Conservation (phyloP, 352 stramenopile species). For the Elongisporangium senticosum region DNA sequence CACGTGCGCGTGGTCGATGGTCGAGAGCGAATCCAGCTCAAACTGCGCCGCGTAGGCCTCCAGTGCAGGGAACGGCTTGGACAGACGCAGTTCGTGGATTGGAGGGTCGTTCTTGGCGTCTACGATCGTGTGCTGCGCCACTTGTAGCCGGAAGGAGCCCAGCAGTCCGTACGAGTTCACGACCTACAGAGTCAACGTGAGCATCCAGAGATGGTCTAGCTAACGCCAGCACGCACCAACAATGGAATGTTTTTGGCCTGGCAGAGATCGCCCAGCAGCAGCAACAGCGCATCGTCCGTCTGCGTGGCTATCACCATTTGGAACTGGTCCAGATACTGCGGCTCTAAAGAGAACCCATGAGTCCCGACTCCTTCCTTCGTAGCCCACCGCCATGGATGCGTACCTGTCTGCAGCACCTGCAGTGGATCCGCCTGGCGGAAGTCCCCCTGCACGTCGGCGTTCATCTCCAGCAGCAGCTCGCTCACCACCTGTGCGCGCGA, state of each 20-base stretch:
- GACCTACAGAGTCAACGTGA: slow-evolving; percentile 12
- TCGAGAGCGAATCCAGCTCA: slow-evolving; percentile 64
- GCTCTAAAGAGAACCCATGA: slow-evolving; percentile 21
- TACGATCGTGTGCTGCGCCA: slow-evolving; percentile 75
- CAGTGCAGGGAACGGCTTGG: slow-evolving; percentile 66
- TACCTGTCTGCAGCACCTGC: slow-evolving; percentile 41
- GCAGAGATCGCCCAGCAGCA: slow-evolving; percentile 68
- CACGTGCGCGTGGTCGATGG: slow-evolving; percentile 88
- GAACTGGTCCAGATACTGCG: slow-evolving; percentile 56
- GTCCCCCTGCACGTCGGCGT: slow-evolving; percentile 87
- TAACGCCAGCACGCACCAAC: slow-evolving; percentile 29
- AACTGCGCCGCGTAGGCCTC: slow-evolving; percentile 43
- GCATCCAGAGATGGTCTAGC: background rate
- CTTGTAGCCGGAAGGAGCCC: slow-evolving; percentile 88
- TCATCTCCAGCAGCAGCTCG: slow-evolving; percentile 93
- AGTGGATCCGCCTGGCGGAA: slow-evolving; percentile 36
- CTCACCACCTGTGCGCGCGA: slow-evolving; percentile 77
- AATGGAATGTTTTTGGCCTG: slow-evolving; percentile 66
- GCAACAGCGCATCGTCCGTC: slow-evolving; percentile 51
- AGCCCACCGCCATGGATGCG: background rate
- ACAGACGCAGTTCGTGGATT: slow-evolving; percentile 88
- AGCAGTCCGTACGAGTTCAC: slow-evolving; percentile 91
- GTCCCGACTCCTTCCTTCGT: background rate
- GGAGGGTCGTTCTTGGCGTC: slow-evolving; percentile 88
- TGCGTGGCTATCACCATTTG: slow-evolving; percentile 88